phyloP scores from a whole-genome alignment of 176 grass and related monocot species.

The Cenchrus purpureus region DNA sequence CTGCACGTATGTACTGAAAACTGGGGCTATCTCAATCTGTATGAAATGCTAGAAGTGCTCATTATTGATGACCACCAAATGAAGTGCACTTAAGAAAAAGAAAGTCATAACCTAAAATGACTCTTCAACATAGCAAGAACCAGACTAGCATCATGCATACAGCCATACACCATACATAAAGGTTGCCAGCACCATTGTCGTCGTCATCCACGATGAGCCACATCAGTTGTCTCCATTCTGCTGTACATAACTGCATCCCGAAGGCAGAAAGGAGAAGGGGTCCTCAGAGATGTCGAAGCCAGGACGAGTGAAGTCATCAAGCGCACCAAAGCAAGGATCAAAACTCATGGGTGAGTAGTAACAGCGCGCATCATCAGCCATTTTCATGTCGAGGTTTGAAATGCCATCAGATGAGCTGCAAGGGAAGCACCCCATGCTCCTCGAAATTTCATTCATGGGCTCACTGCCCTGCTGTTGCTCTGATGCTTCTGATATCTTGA shows the following conservation, averaged over 20 bases:
- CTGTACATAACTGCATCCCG: conserved; percentile 50
- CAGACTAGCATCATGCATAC: conserved; percentile 23
- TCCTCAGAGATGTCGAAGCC: conserved; percentile 69
- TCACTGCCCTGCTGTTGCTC: conserved; percentile 51
- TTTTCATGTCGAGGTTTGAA: conserved; percentile 61
- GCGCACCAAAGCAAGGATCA: conserved; percentile 65
- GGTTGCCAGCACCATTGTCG: neutral
- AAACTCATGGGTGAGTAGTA: conserved; percentile 77
- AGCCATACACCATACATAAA: conserved; percentile 43
- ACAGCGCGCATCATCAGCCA: conserved; percentile 49
- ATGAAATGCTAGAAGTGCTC: conserved; percentile 36
- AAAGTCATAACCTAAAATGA: conserved; percentile 51
- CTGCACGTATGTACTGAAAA: conserved; percentile 17
- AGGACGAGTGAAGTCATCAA: conserved; percentile 72
- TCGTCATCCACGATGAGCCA: neutral
- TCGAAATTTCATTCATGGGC: conserved; percentile 43
- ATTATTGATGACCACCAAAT: conserved; percentile 58
- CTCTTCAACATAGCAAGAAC: conserved; percentile 37
- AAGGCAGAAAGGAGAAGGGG: conserved; percentile 65
- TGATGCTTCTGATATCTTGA: conserved; percentile 48
- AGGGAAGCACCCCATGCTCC: conserved; percentile 39
- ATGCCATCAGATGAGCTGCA: conserved; percentile 56
- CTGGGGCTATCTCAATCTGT: conserved; percentile 38
- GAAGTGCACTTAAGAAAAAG: conserved; percentile 45
- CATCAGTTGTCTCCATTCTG: conserved; percentile 57